Percentiles rank a stretch among this genome's conserved stretches.
Conservation (phyloP, 352 stramenopile genomes). For the Phytophthora palmivora region DNA sequence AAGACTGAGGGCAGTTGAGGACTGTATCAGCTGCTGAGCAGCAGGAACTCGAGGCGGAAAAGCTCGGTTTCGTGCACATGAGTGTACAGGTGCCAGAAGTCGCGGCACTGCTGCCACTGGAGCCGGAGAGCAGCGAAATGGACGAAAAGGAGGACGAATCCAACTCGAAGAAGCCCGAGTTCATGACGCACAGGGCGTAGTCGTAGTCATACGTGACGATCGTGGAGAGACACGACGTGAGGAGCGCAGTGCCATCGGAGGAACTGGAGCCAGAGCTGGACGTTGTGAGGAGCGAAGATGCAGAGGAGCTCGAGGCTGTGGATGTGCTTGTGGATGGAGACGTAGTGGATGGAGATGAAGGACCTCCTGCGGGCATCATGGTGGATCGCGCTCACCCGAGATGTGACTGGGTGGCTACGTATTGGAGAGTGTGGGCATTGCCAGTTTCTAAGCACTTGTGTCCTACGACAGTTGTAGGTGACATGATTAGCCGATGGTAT, state of each 20-base stretch:
- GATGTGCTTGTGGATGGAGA: background rate
- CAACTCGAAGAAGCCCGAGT: slow-evolving; percentile 65
- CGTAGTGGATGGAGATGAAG: slow-evolving; percentile 6
- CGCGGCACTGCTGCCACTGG: slow-evolving; percentile 16
- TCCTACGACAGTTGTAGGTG: too few species aligned
- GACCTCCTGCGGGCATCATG: slow-evolving; percentile 16
- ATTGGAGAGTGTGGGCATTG: slow-evolving; percentile 20
- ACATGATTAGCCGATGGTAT: too few species aligned
- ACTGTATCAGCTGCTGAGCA: slow-evolving; percentile 36
- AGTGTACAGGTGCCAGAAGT: slow-evolving; percentile 38
- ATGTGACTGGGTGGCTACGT: background rate
- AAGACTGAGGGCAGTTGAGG: slow-evolving; percentile 36
- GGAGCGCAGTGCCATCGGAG: slow-evolving; percentile 25
- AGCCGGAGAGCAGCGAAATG: slow-evolving; percentile 14
- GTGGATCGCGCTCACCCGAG: slow-evolving; percentile 1
- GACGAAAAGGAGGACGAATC: slow-evolving; percentile 17
- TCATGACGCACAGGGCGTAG: slow-evolving; percentile 73
- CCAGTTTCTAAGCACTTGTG: background rate
- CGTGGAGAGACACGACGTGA: slow-evolving; percentile 47
- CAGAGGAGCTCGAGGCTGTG: background rate
- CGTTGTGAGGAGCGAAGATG: slow-evolving; percentile 17
- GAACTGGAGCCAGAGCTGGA: slow-evolving; percentile 27
- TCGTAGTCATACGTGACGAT: slow-evolving; percentile 46
- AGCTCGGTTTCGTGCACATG: slow-evolving; percentile 38
- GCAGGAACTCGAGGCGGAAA: slow-evolving; percentile 46